Percentiles rank a stretch among this genome's conserved stretches.
These are phyloP conservation scores for Zalaria sp. DNA, from an alignment of 2,329 filamentous ascomycete species.

Conservation along the genomic window DNA sequence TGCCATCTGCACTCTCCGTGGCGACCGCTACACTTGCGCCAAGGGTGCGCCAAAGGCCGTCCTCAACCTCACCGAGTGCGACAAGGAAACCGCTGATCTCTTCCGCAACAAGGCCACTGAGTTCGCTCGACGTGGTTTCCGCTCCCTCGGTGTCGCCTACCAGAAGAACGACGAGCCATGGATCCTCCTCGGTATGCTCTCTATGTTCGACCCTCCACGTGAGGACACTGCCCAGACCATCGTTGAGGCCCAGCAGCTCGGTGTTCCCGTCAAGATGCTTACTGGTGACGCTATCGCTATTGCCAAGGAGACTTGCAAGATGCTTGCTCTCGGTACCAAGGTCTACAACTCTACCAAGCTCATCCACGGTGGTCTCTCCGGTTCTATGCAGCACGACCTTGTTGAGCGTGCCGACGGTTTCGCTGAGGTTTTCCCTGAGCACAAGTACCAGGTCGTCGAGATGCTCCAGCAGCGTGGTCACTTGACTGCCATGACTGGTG, in stretches of 20 bases:
- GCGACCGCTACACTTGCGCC: constrained; percentile 57
- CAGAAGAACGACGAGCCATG: constrained; percentile 63
- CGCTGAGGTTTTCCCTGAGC: constrained; percentile 61
- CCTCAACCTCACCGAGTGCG: constrained; percentile 53
- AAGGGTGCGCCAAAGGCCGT: constrained; percentile 70
- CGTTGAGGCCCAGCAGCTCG: constrained; percentile 59
- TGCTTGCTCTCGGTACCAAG: constrained; percentile 65
- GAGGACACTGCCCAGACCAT: constrained; percentile 69
- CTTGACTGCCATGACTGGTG: constrained; percentile 63
- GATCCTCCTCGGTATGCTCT: constrained; percentile 62
- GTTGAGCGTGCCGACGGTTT: constrained; percentile 63
- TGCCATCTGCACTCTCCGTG: constrained; percentile 52
- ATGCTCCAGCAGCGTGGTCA: constrained; percentile 62
- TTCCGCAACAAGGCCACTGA: constrained; percentile 62
- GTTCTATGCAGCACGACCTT: constrained; percentile 60
- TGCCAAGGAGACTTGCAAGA: constrained; percentile 71
- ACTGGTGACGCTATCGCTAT: constrained; percentile 70
- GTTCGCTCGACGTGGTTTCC: constrained; percentile 68
- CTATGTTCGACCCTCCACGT: constrained; percentile 69
- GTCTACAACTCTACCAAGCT: constrained; percentile 70
- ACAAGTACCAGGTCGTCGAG: constrained; percentile 65
- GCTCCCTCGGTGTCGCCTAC: constrained; percentile 64
- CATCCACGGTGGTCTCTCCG: constrained; percentile 60
- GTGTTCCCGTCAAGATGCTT: constrained; percentile 69
- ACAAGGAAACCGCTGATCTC: constrained; percentile 47